A percentile compares a stretch with the other conserved stretches of the same genome.
Evolutionary conservation across 169 alveolate species (phyloP).

Genomic region (Besnoitia besnoiti): DNA sequence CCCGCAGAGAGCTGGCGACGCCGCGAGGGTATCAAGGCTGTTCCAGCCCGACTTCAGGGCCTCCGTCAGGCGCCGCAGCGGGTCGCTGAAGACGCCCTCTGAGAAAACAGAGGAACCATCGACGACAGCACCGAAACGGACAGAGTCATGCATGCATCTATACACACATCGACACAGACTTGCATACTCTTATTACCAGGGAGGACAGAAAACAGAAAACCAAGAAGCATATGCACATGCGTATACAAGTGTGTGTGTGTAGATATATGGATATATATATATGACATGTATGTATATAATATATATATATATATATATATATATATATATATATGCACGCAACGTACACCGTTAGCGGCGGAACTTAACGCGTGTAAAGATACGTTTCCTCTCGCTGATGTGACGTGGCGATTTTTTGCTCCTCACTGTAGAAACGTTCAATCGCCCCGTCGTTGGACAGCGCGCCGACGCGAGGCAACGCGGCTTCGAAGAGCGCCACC

Average conservation of each 20-base stretch:
- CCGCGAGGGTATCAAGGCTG: background rate
- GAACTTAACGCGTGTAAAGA: no score
- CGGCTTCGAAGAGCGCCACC: slow-evolving; percentile 27
- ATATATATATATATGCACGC: no score
- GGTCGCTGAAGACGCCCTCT: background rate
- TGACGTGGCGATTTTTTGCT: no score
- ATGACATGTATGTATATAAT: no score
- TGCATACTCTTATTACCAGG: no score
- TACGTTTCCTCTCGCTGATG: no score
- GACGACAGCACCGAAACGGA: background rate
- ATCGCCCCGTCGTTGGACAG: slow-evolving; percentile 7
- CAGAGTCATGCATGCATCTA: background rate
- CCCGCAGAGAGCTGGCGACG: background rate
- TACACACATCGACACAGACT: background rate
- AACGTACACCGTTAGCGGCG: no score
- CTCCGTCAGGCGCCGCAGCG: background rate
- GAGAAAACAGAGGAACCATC: background rate
- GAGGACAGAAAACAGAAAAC: background rate
- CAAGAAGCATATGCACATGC: no score
- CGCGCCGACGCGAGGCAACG: slow-evolving; percentile 20
- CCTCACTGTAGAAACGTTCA: slow-evolving; percentile 25
- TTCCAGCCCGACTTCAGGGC: background rate
- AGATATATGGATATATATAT: no score
- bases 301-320: no score
- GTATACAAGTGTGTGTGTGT: no score